These are phyloP conservation scores for Avicennia marina DNA, from an alignment of 257 asterid genomes.

Conservation along the genomic window DNA sequence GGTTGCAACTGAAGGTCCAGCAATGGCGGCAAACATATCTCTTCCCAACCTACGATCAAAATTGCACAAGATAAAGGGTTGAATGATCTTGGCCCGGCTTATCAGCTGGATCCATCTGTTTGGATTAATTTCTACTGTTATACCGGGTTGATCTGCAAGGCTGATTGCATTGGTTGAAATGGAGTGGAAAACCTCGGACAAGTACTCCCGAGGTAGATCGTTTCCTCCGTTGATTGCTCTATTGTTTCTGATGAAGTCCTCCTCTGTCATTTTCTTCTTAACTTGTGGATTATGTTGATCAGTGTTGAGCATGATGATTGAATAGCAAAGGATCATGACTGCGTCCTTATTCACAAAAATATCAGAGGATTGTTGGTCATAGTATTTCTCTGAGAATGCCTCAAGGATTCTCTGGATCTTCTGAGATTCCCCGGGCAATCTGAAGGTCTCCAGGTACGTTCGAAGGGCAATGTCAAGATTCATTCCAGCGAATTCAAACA, in stretches of 20 bases:
- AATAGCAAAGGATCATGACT: slow-evolving; percentile 72
- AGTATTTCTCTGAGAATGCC: slow-evolving; percentile 87
- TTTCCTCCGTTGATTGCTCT: slow-evolving; percentile 74
- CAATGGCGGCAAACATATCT: slow-evolving; percentile 81
- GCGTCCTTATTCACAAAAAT: slow-evolving; percentile 74
- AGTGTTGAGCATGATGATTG: slow-evolving; percentile 89
- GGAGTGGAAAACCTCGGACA: slow-evolving; percentile 78
- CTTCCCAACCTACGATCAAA: slow-evolving; percentile 77
- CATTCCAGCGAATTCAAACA: slow-evolving; percentile 79
- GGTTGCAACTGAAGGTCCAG: slow-evolving; percentile 89
- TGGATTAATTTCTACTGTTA: slow-evolving; percentile 61
- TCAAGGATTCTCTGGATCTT: slow-evolving; percentile 86
- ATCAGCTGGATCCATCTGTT: slow-evolving; percentile 82
- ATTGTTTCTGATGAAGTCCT: slow-evolving; percentile 79
- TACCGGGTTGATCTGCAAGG: slow-evolving; percentile 29
- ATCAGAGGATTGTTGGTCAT: slow-evolving; percentile 83
- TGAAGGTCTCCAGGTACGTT: slow-evolving; percentile 66
- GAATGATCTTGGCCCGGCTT: slow-evolving; percentile 50
- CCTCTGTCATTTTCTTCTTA: slow-evolving; percentile 95
- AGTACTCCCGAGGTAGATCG: slow-evolving; percentile 88
- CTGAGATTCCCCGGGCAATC: slow-evolving; percentile 90
- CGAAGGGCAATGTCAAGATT: slow-evolving; percentile 63
- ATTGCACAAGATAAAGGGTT: slow-evolving; percentile 52
- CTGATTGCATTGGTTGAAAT: slow-evolving; percentile 58
- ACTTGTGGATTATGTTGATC: slow-evolving; percentile 96